A percentile compares a stretch with the other conserved stretches of the same genome.
Conservation (phyloP, 495 filamentous ascomycete genomes). For the Letharia lupina region DNA sequence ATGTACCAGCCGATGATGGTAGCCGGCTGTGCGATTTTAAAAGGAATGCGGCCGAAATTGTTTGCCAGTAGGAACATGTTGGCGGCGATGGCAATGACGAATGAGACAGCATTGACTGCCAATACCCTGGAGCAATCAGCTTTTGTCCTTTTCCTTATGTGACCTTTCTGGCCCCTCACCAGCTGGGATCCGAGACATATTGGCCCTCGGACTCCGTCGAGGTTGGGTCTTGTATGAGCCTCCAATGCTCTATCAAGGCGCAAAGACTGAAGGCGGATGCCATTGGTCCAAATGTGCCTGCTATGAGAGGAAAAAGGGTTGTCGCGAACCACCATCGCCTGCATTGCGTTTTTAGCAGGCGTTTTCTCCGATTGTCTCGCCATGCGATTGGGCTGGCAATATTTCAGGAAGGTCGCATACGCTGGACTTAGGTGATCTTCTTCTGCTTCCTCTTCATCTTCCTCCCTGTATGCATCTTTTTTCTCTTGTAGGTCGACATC, state of each 20-base stretch:
- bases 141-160: neutral
- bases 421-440: slow-evolving; percentile 43
- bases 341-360: neutral
- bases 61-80: slow-evolving; percentile 26
- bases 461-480: slow-evolving; percentile 20
- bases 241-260: slow-evolving; percentile 61
- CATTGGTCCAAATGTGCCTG: slow-evolving; percentile 73
- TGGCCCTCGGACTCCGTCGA: slow-evolving; percentile 37
- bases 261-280: slow-evolving; percentile 72
- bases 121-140: slow-evolving; percentile 2
- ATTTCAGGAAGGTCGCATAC: slow-evolving; percentile 25
- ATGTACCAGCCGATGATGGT: slow-evolving; percentile 55
- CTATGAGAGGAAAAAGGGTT: slow-evolving; percentile 67
- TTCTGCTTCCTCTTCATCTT: slow-evolving; percentile 28
- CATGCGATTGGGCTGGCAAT: neutral
- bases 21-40: slow-evolving; percentile 49
- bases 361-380: too few species aligned
- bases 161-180: slow-evolving; percentile 35
- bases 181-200: slow-evolving; percentile 57
- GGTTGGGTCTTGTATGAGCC: slow-evolving; percentile 47
- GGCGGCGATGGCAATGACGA: slow-evolving; percentile 1
- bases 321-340: slow-evolving; percentile 78
- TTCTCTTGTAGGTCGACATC: slow-evolving; percentile 33
- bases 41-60: slow-evolving; percentile 52
- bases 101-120: slow-evolving; percentile 1